These are phyloP conservation scores for Pinus tabuliformis DNA, from an alignment of 75 land plant genomes.

Conservation along the genomic window DNA sequence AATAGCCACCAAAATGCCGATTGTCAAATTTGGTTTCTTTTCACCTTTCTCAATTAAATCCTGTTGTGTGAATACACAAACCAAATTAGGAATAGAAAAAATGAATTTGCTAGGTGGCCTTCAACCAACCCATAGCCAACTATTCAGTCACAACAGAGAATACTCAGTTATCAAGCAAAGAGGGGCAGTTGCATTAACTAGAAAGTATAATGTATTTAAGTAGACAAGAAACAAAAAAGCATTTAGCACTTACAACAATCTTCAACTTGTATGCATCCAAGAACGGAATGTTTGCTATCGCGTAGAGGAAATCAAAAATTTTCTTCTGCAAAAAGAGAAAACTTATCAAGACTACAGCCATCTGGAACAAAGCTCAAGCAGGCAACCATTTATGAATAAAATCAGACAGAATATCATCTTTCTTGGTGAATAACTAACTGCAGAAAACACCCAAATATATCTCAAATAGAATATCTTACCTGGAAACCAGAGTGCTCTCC, in stretches of 20 bases:
- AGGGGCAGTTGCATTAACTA: too few species aligned
- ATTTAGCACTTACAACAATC: slow-evolving; percentile 57
- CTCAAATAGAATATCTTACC: slow-evolving; percentile 25
- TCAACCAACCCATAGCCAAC: background rate
- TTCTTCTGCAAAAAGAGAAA: slow-evolving; percentile 50
- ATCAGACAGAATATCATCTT: too few species aligned
- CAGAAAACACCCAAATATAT: background rate
- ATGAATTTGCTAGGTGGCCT: background rate
- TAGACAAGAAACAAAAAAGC: background rate
- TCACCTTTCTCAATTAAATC: slow-evolving; percentile 75
- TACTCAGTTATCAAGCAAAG: background rate
- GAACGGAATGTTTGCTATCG: slow-evolving; percentile 67
- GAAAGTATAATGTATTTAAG: background rate
- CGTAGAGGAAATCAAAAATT: slow-evolving; percentile 74
- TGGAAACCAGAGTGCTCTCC: slow-evolving; percentile 48
- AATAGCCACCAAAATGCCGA: slow-evolving; percentile 57
- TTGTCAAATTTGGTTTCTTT: slow-evolving; percentile 58
- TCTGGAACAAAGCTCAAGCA: too few species aligned
- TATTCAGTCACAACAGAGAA: background rate
- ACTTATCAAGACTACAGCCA: background rate
- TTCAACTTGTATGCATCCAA: slow-evolving; percentile 53
- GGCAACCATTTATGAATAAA: too few species aligned
- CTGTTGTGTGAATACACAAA: slow-evolving; percentile 16
- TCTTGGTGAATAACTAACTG: background rate
- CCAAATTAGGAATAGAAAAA: too few species aligned